Base-by-base conservation (phyloP, 495 filamentous ascomycete species). In the Lentithecium fluviatile region DNA sequence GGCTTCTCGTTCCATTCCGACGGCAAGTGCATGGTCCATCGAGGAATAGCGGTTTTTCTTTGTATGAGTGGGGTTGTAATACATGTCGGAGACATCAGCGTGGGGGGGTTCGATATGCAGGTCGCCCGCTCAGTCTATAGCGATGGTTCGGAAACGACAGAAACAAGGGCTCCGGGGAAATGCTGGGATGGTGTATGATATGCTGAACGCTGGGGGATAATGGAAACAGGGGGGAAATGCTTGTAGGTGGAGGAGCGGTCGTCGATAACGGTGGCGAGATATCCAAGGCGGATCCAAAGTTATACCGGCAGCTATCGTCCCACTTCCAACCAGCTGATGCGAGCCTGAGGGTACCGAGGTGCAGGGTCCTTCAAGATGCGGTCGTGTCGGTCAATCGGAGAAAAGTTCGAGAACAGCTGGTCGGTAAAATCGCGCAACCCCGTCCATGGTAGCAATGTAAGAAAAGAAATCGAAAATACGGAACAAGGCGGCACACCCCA, bases 401-500 rank as follows among this genome's bases (percentile, higher is more conserved):
- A 26, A 45, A 57, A 6, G 29, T 58, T 45, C 17, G 42, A 26
- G 10, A 2, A 12, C 29, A 53, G 29, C 24, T 29, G 15, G 26
- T 1, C 29, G 38, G 45, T 38, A 51, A 34, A 37, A 2, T n/a
- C 34, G 58, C 12, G 37, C 32, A 26, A 45, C 40, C 53, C 50
- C 42, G 25, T 38, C 46, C 53, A 42, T 58, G 20, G 54, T 58
- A 12, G 50, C 29, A 54, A 65, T 58, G 50, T 48, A 59, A 24
- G 53, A 40, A 25, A 24, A 2, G 17, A 36, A 49, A 56, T 56
- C 12, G 25, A 64, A 23, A 34, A 63, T 23, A 58, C 42, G 45
- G 32, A 58, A 63, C 60, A 61, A 68, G 60, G 64, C 60, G 65
- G 65, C 60, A 55, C 65, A 68, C 60, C 65, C 65, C 65, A 60